Conservation (phyloP, 495 filamentous ascomycete species). For the Chaetomium tenue region DNA sequence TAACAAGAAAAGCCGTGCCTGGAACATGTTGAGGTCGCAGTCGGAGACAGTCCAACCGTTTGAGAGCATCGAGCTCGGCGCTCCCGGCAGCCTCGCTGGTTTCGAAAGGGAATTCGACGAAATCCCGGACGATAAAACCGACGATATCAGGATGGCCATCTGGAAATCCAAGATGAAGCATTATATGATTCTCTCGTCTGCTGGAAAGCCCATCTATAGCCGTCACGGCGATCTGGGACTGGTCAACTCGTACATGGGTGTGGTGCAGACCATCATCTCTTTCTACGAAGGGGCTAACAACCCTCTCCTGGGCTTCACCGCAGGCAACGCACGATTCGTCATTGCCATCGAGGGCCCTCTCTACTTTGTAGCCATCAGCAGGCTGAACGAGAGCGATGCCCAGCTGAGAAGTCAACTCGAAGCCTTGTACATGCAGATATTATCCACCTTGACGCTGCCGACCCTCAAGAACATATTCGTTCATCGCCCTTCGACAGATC, state of each 20-base stretch:
- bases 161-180: conserved; percentile 94
- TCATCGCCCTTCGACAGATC: conserved; percentile 83
- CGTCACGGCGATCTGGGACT: conserved; percentile 86
- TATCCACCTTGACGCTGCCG: conserved; percentile 90
- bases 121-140: conserved; percentile 60
- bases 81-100: conserved; percentile 55
- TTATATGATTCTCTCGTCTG: conserved; percentile 91
- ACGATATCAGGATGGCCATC: conserved; percentile 63
- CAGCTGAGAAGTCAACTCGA: conserved; percentile 88
- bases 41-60: conserved; percentile 59
- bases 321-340: conserved; percentile 80
- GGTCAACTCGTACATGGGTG: conserved; percentile 90
- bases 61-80: conserved; percentile 47
- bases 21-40: conserved; percentile 58
- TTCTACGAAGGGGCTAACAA: conserved; percentile 84
- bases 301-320: conserved; percentile 74
- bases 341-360: conserved; percentile 78
- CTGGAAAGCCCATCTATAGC: conserved; percentile 97
- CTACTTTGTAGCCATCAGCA: conserved; percentile 90
- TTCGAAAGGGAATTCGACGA: conserved; percentile 78
- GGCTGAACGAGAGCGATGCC: conserved; percentile 81
- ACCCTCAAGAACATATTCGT: conserved; percentile 86
- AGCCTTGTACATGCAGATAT: conserved; percentile 94
- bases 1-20: conserved; percentile 57
- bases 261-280: conserved; percentile 95